Base-by-base conservation (phyloP, 345 rosid species). In the Geranium brycei region DNA sequence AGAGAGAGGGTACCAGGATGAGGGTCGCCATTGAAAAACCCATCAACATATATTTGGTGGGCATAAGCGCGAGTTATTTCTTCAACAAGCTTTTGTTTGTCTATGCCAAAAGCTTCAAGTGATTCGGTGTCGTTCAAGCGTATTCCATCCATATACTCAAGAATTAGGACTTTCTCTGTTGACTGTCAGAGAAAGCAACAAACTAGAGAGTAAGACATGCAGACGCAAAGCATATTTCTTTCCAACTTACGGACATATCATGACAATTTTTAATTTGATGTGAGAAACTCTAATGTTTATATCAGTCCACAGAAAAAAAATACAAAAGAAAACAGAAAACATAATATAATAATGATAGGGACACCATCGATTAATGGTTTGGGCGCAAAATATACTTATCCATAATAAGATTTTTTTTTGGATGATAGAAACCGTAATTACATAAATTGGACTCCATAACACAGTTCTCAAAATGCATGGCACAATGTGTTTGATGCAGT, bases 1-100 rank as follows among this genome's bases (percentile, higher is more conserved):
- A 38, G 18, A 30, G 28, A 66, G 18, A 51, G 63, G 65, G 68
- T 76, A 92, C 98, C 97, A 23, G 98, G 95, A 84, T 89, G 98
- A 66, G 98, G 98, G 72, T 92, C 98, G 0, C 98, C 98, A 69
- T 92, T 92, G 67, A 92, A 92, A 77, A 89, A 86, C 11, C 97
- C 98, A 84, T 92, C 98, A 59, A 89, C 81, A 81, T 85, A 92
- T 73, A 92, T 92, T 76, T 92, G 97, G 77, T 89, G 95, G 66
- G 95, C 97, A 82, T 89, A 92, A 58, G 98, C 97, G 61, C 95
- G 91, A 35, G 97, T 92, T 62, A 92, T 92, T 84, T 89, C 98
- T 85, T 92, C 97, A 64, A 89, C 85, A 13, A 92, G 66, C 73
- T 77, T 85, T 77, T 89, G 98, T 72, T 81, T 89, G 79, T 86